These are phyloP conservation scores for Morella rubra DNA, from an alignment of 306 rosid species.

Conservation along the genomic window DNA sequence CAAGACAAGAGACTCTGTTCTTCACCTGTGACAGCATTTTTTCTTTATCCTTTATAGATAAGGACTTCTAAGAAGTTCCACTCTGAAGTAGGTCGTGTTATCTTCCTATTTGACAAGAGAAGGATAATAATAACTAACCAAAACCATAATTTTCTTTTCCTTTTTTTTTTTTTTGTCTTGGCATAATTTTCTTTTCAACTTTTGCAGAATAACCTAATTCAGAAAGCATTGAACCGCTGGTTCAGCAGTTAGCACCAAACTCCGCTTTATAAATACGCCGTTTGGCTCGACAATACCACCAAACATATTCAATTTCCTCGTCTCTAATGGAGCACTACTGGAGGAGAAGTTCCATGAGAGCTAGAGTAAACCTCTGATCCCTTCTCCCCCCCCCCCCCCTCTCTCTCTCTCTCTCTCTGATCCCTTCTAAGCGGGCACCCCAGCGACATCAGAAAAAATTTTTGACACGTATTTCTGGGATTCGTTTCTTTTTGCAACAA, in stretches of 20 bases:
- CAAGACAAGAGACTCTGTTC: not conserved
- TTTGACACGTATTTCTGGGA: no score
- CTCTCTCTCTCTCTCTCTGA: no score
- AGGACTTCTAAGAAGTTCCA: not conserved
- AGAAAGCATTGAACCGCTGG: not conserved
- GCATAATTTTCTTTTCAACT: not conserved
- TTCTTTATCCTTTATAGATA: not conserved
- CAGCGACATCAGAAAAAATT: no score
- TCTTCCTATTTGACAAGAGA: not conserved
- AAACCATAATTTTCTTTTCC: not conserved
- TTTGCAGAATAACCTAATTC: not conserved
- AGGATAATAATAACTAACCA: not conserved
- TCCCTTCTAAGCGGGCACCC: no score
- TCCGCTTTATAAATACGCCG: constrained; percentile 11
- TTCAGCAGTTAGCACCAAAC: not conserved
- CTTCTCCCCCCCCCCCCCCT: not conserved
- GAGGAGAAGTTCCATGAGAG: constrained; percentile 15
- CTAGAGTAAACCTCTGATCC: constrained; percentile 30
- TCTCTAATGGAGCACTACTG: constrained; percentile 15
- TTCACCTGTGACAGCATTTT: not conserved
- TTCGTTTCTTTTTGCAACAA: no score
- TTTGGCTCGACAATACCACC: constrained; percentile 10
- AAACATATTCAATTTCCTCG: constrained; percentile 8
- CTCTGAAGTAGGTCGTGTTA: not conserved
- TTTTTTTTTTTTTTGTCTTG: not conserved